phyloP scores from a whole-genome alignment of 352 stramenopile genomes.

The Globisporangium canariense region DNA sequence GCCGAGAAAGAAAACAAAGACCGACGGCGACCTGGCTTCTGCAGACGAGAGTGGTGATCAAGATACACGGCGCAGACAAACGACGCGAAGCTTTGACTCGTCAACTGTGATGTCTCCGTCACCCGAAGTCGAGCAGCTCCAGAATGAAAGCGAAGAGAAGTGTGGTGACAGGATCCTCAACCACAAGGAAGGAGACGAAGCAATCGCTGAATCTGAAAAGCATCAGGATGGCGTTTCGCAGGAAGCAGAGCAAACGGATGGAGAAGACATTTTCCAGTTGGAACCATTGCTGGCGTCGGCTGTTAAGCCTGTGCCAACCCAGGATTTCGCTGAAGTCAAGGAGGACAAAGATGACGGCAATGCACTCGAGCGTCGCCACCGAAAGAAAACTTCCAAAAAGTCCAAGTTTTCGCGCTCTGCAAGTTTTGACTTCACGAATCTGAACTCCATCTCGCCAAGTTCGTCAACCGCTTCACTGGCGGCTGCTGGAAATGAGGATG shows the following conservation, averaged over 20 bases:
- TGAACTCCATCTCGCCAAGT: conserved; percentile 23
- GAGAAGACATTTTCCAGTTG: conserved; percentile 18
- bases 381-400: conserved; percentile 24
- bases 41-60: conserved; percentile 10
- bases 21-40: conserved; percentile 17
- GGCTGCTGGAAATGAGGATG: background rate
- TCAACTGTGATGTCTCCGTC: background rate
- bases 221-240: conserved; percentile 15
- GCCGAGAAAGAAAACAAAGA: conserved; percentile 47
- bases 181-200: conserved; percentile 18
- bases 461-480: conserved; percentile 16
- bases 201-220: conserved; percentile 19
- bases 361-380: conserved; percentile 3
- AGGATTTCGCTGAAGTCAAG: conserved; percentile 3
- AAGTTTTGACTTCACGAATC: conserved; percentile 69
- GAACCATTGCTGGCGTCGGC: conserved; percentile 13
- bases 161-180: background rate
- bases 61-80: background rate
- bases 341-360: background rate
- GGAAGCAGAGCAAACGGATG: conserved; percentile 23
- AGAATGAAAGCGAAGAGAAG: background rate
- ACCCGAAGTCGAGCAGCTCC: background rate
- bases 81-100: conserved; percentile 3
- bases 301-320: conserved; percentile 5
- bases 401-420: conserved; percentile 67